Evolutionary conservation across 169 alveolate genomes (phyloP).

Genomic region (Cryptosporidium sp.): DNA sequence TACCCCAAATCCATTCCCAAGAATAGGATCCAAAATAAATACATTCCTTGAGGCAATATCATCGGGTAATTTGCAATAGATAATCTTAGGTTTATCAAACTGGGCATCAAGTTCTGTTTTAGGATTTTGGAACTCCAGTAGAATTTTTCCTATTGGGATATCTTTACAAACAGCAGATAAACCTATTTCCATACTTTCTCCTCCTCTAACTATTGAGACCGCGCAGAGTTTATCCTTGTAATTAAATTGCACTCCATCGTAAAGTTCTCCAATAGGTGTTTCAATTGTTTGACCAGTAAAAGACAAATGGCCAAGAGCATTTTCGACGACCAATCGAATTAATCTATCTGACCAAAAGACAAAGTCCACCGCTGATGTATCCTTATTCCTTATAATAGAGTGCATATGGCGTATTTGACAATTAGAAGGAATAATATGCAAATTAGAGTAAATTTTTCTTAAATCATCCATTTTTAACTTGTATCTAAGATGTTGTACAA

Average conservation of each 20-base stretch:
- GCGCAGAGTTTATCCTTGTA: slow-evolving; percentile 73
- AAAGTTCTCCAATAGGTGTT: slow-evolving; percentile 73
- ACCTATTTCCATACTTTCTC: slow-evolving; percentile 76
- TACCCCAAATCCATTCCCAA: slow-evolving; percentile 75
- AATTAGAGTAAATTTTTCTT: slow-evolving; percentile 62
- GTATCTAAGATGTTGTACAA: slow-evolving; percentile 73
- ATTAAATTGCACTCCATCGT: slow-evolving; percentile 63
- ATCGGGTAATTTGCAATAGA: slow-evolving; percentile 73
- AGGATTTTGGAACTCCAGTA: slow-evolving; percentile 63
- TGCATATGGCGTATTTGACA: slow-evolving; percentile 77
- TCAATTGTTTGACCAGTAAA: slow-evolving; percentile 62
- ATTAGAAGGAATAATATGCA: slow-evolving; percentile 70
- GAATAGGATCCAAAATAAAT: slow-evolving; percentile 70
- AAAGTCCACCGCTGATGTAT: slow-evolving; percentile 65
- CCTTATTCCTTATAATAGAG: slow-evolving; percentile 62
- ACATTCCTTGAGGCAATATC: slow-evolving; percentile 68
- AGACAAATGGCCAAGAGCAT: slow-evolving; percentile 70
- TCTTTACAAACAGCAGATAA: slow-evolving; percentile 74
- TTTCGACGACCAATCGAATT: slow-evolving; percentile 74
- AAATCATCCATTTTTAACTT: slow-evolving; percentile 71
- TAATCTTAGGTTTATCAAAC: slow-evolving; percentile 58
- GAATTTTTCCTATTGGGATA: slow-evolving; percentile 67
- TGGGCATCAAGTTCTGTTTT: slow-evolving; percentile 71
- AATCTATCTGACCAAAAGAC: slow-evolving; percentile 77
- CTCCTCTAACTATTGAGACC: slow-evolving; percentile 74